phyloP scores from a whole-genome alignment of 495 filamentous ascomycete species.

The Penicillium argentinense region DNA sequence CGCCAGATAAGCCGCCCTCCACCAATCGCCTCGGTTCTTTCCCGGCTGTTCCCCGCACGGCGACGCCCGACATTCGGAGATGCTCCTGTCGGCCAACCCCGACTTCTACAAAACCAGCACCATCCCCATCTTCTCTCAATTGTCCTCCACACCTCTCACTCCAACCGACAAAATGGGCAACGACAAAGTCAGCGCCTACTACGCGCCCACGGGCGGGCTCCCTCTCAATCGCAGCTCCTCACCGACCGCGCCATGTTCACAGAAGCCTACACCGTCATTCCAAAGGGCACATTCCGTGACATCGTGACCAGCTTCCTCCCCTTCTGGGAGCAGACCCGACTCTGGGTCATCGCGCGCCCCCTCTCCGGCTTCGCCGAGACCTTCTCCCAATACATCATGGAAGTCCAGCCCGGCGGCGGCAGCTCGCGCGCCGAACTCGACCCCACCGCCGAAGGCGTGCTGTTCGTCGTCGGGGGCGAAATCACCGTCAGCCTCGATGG shows the following conservation, averaged over 20 bases:
- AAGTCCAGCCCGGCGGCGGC: constrained; percentile 24
- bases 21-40: background rate
- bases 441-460: constrained; percentile 18
- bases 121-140: no score
- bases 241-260: constrained; percentile 33
- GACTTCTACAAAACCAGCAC: no score
- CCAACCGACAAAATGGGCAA: constrained; percentile 15
- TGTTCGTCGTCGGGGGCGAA: constrained; percentile 28
- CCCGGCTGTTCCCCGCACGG: constrained; percentile 1
- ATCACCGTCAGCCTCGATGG: constrained; percentile 19
- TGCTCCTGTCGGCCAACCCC: constrained; percentile 1
- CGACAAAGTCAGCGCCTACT: constrained; percentile 27
- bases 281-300: constrained; percentile 25
- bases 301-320: constrained; percentile 29
- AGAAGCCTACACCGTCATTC: constrained; percentile 26
- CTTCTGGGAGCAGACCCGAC: constrained; percentile 27
- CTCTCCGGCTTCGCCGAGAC: constrained; percentile 29
- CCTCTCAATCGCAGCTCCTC: constrained; percentile 23
- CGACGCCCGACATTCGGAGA: background rate
- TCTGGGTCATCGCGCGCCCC: constrained; percentile 29
- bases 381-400: constrained; percentile 32
- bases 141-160: background rate
- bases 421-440: constrained; percentile 24
- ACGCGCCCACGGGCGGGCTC: constrained; percentile 27
- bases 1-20: no score